Evolutionary conservation across 768 basidiomycete species (phyloP), one percentile per base, ranked within the genome.

Genomic region (Lactifluus volemus): DNA sequence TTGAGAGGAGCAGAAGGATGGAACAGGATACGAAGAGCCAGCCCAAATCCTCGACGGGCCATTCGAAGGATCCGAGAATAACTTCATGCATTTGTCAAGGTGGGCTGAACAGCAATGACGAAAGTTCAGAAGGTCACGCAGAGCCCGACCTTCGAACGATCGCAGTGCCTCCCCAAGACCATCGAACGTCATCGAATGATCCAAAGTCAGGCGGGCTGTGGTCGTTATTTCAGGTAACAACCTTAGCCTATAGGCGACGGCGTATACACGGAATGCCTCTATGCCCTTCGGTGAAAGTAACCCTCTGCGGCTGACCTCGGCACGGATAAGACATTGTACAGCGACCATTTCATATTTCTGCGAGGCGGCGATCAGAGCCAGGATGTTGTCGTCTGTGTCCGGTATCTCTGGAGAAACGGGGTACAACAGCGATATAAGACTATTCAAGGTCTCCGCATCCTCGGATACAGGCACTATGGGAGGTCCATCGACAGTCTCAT

Each of bases 281-380:
- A 34, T 9, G 1, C 25, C 44, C 3, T 25, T 12, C 2, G 36
- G 51, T 12, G 45, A 21, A 19, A 49, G 52, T 11, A 48, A 39
- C n/a, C 10, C 45, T n/a, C 5, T 21, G 25, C 52, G 34, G 19
- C 32, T 34, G 32, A 34, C 32, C 32, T 34, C 32, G 6, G 32
- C 32, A 34, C 32, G 32, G 32, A 34, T 45, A 11, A 11, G 47
- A 6, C 52, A 59, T 48, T 39, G 59, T 17, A 59, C 47, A 14
- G 34, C 2, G 9, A 2, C 29, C 59, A 59, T 59, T 7, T 59
- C 59, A 17, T 59, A 59, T 53, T 59, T 59, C 29, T 59, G 41
- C 14, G 34, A 17, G 17, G 59, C 52, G 9, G 59, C 21, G 5
- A 59, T 45, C 1, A 59, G 45, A 32, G 45, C 17, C n/a, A 59